Conservation (phyloP, 1,139 yeast genomes). For the Yamadazyma dushanensis region DNA sequence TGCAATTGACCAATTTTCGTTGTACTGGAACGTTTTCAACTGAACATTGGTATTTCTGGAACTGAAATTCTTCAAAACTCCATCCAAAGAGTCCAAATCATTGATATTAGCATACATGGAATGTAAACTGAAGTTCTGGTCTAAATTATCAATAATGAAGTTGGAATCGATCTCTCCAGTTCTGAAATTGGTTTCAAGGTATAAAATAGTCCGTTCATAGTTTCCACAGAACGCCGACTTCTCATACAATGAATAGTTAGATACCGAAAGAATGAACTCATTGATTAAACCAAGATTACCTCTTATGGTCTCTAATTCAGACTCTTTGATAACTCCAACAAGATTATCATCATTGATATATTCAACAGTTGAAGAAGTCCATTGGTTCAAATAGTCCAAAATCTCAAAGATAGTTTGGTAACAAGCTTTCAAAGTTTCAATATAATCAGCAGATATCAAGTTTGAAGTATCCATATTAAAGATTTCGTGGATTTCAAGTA, state of each 20-base stretch:
- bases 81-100: conserved; percentile 89
- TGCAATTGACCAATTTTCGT: conserved; percentile 86
- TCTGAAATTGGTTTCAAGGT: conserved; percentile 75
- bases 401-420: conserved; percentile 75
- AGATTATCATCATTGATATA: conserved; percentile 22
- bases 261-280: conserved; percentile 52
- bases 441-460: conserved; percentile 46
- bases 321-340: conserved; percentile 15
- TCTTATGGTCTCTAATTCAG: conserved; percentile 19
- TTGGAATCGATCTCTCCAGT: conserved; percentile 35
- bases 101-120: conserved; percentile 83
- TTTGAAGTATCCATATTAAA: conserved; percentile 42
- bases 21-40: conserved; percentile 76
- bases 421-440: conserved; percentile 61
- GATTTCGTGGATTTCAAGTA: conserved; percentile 58
- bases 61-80: conserved; percentile 74
- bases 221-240: conserved; percentile 84
- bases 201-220: conserved; percentile 85
- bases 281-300: conserved; percentile 40
- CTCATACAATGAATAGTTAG: conserved; percentile 69
- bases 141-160: conserved; percentile 29
- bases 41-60: conserved; percentile 57
- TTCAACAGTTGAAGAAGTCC: conserved; percentile 52
- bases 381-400: conserved; percentile 80
- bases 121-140: conserved; percentile 58